Evolutionary conservation across 208 protist genomes (phyloP), one percentile per base, ranked within the genome.

Genomic region (Porcisia hertigi): DNA sequence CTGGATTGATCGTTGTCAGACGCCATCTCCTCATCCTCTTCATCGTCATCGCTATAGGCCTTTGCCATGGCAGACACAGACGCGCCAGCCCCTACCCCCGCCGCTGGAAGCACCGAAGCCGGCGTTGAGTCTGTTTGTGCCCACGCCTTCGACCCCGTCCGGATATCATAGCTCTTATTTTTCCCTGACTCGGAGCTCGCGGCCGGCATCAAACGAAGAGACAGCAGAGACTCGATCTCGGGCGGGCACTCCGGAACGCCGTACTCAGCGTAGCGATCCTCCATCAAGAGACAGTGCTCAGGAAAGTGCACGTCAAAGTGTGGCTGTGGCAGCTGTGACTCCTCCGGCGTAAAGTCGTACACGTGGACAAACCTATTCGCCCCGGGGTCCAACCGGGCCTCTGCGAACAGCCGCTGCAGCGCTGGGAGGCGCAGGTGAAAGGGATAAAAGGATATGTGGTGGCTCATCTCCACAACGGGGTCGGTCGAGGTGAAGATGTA

Each of bases 121-220:
- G 30, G 73, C 73, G 9, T 72, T 76, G 53, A 57, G 39, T 43
- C 71, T 9, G 60, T 36, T 3, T 66, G 77, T 18, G 82, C 83
- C 90, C 90, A 96, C 64, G 84, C 71, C 62, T 85, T 64, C 39
- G 91, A 80, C 11, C 91, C 92, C 18, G 82, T 90, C 76, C 94
- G 94, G 76, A 97, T 97, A 75, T 97, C 81, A 80, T 95, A 92
- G 79, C 94, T 97, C 82, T 93, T 94, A 76, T 92, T 95, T 73
- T 86, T 59, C 9, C 92, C 92, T 2, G 90, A 90, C 78, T 97
- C 94, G 30, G 91, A 96, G 78, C 92, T 96, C 20, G 90, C 79
- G 11, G 92, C 94, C 7, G 94, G 94, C 71, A 88, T 79, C 7
- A 96, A 83, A 62, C 81, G 79, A 45, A 83, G 74, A n/a, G 71